These are phyloP conservation scores for Suhomyces atakaporum DNA, from an alignment of 1,139 yeast species.

Conservation along the genomic window DNA sequence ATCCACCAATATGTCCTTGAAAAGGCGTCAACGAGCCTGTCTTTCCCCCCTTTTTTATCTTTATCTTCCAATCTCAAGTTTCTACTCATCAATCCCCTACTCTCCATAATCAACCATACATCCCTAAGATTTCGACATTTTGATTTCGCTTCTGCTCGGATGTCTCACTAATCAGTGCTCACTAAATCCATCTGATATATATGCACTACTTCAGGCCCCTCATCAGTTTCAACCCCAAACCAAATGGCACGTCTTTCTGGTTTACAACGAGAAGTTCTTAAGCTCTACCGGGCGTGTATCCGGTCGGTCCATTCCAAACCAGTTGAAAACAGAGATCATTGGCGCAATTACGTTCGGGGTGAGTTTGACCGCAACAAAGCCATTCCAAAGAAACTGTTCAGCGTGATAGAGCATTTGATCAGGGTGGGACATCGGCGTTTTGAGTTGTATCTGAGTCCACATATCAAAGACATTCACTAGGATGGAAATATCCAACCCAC, in stretches of 20 bases:
- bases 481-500: no score
- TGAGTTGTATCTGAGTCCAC: conserved; percentile 71
- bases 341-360: conserved; percentile 48
- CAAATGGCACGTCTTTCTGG: conserved; percentile 56
- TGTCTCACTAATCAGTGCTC: neutral
- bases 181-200: no score
- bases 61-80: no score
- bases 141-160: neutral
- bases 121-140: no score
- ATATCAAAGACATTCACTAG: conserved; percentile 62
- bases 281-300: conserved; percentile 60
- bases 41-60: no score
- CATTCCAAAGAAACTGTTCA: conserved; percentile 76
- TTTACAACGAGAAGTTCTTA: conserved; percentile 63
- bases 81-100: no score
- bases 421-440: conserved; percentile 72
- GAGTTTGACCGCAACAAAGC: conserved; percentile 66
- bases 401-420: conserved; percentile 82
- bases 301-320: conserved; percentile 62
- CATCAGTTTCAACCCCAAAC: conserved; percentile 9
- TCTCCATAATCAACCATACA: no score
- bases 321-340: conserved; percentile 38
- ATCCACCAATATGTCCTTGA: no score
- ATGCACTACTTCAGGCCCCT: neutral
- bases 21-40: no score